Evolutionary conservation across 2,329 filamentous ascomycete species (phyloP), one percentile per base, ranked within the genome.

Genomic region (Ophiostoma piceae): DNA sequence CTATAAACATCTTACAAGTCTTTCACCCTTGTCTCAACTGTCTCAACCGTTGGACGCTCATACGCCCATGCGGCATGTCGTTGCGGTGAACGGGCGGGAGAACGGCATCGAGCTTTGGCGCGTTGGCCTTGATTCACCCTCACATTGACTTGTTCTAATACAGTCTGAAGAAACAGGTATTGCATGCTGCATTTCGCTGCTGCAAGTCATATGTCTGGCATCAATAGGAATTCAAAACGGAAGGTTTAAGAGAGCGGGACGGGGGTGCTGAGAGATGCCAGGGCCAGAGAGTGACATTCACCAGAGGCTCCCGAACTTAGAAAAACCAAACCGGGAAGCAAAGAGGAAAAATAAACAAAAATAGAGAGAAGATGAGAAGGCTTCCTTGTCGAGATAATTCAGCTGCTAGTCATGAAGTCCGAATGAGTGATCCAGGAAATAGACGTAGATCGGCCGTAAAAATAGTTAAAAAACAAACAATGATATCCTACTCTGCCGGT

Each of bases 171-270:
- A 29, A 26, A 26, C 51, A 57, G 9, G 3, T 26, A 26, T 57
- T 26, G 22, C 51, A 57, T 26, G 51, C 51, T 26, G 51, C 22
- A 57, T 29, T 26, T n/a, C 8, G 51, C 51, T 57, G 51, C n/a
- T 26, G 51, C n/a, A 26, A 57, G 51, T n/a, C 22, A 57, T 57
- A 11, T 57, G n/a, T 2, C n/a, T 57, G 9, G 22, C 51, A 57
- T 11, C 6, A 14, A 26, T 12, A 57, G 26, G n/a, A 11, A 6
- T 6, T 32, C 3, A 9, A 62, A 19, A 62, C 19, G 57, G 57
- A 62, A 62, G 57, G 57, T 62, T 62, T 62, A 62, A 62, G 57
- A 62, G 57, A 62, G 12, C 51, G 12, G 8, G 3, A 26, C 22
- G 51, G 26, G 26, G 14, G n/a, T 47, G 39, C 4, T 41, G 9